Evolutionary conservation across 129 eudicot genomes (phyloP).

Genomic region (Flaveria brownii): DNA sequence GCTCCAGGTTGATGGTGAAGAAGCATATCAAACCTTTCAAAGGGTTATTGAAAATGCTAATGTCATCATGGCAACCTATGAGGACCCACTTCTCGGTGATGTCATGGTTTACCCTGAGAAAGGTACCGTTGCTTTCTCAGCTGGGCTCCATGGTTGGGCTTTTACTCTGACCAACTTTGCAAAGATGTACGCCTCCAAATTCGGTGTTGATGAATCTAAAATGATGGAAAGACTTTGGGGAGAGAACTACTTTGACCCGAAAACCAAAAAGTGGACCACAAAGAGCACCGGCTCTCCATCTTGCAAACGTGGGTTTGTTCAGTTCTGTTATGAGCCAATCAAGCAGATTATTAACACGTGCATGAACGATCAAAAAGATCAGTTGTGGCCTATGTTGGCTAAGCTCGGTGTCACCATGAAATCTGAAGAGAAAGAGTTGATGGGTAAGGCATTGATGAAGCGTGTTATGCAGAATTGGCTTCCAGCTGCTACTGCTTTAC

Average conservation of each 20-base stretch:
- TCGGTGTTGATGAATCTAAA: slow-evolving; percentile 60
- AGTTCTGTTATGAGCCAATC: slow-evolving; percentile 62
- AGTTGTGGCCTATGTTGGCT: slow-evolving; percentile 48
- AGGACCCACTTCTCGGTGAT: slow-evolving; percentile 65
- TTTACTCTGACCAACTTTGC: slow-evolving; percentile 52
- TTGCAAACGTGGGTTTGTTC: slow-evolving; percentile 71
- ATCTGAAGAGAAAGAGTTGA: slow-evolving; percentile 42
- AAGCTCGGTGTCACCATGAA: slow-evolving; percentile 45
- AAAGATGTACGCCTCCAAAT: slow-evolving; percentile 64
- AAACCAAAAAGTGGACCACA: slow-evolving; percentile 61
- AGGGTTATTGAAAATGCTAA: slow-evolving; percentile 56
- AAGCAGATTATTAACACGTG: slow-evolving; percentile 57
- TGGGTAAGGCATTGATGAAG: slow-evolving; percentile 49
- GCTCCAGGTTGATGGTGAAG: slow-evolving; percentile 72
- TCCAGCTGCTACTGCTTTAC: slow-evolving; percentile 54
- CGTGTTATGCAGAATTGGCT: slow-evolving; percentile 54
- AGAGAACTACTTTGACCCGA: slow-evolving; percentile 49
- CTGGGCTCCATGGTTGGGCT: slow-evolving; percentile 56
- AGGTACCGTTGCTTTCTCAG: slow-evolving; percentile 70
- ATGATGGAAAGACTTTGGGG: slow-evolving; percentile 79
- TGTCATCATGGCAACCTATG: slow-evolving; percentile 56
- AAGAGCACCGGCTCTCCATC: slow-evolving; percentile 44
- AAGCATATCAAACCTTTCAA: slow-evolving; percentile 61
- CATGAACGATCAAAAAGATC: slow-evolving; percentile 60
- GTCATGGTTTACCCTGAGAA: slow-evolving; percentile 66